phyloP scores from a whole-genome alignment of 1,284 basidiomycete species.

The Trichosporon sp. region DNA sequence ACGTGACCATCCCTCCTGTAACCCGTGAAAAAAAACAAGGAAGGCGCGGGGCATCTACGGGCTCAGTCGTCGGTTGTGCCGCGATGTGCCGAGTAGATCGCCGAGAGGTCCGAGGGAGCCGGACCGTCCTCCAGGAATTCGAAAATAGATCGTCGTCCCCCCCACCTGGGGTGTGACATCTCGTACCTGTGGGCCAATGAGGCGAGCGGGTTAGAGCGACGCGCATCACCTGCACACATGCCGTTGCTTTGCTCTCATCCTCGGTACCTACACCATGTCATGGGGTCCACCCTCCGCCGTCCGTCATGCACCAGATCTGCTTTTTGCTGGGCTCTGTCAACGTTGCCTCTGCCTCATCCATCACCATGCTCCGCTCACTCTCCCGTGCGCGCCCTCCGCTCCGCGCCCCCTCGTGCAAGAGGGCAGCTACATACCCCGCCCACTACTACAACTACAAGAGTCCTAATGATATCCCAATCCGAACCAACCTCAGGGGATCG shows the following conservation, averaged over 20 bases:
- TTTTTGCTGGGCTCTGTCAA: too few species aligned
- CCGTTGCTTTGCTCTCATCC: not conserved
- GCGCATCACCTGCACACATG: not conserved
- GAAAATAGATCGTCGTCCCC: not conserved
- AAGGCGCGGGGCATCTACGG: not conserved
- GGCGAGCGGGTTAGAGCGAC: not conserved
- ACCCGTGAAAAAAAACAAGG: not conserved
- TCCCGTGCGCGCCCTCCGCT: not conserved
- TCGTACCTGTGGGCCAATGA: not conserved
- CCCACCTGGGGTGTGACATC: not conserved
- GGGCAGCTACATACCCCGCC: not conserved
- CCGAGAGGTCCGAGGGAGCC: not conserved
- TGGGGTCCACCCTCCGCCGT: not conserved
- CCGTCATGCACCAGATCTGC: too few species aligned
- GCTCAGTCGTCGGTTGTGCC: not conserved
- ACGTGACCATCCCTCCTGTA: not conserved
- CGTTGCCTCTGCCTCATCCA: not conserved
- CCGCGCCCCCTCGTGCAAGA: not conserved
- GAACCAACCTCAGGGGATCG: slow-evolving; percentile 38
- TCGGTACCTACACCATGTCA: not conserved
- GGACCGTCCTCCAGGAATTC: not conserved
- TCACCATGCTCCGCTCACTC: slow-evolving; percentile 1
- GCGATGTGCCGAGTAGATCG: not conserved
- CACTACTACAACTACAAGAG: slow-evolving; percentile 29
- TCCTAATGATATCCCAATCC: slow-evolving; percentile 47